Percentiles rank a stretch among this genome's conserved stretches.
These are phyloP conservation scores for Pezicula carpinea DNA, from an alignment of 2,329 filamentous ascomycete genomes.

Conservation along the genomic window DNA sequence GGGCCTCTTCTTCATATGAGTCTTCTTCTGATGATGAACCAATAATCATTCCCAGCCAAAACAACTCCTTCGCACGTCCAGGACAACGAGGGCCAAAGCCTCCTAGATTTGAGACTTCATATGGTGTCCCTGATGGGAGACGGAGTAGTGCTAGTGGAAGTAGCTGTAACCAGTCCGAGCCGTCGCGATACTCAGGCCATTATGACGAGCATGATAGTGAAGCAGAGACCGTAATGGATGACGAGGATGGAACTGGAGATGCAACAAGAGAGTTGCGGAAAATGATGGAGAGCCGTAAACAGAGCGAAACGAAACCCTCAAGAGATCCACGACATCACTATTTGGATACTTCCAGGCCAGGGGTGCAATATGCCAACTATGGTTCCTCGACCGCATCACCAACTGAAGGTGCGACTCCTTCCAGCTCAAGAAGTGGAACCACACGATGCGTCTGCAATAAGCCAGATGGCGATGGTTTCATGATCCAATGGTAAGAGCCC, in stretches of 20 bases:
- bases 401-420: slow-evolving; percentile 42
- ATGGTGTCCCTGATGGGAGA: slow-evolving; percentile 9
- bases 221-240: slow-evolving; percentile 52
- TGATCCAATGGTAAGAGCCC: slow-evolving; percentile 58
- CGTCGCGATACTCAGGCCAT: slow-evolving; percentile 22
- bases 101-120: slow-evolving; percentile 19
- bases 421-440: slow-evolving; percentile 27
- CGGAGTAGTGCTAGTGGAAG: slow-evolving; percentile 19
- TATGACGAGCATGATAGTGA: slow-evolving; percentile 45
- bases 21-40: slow-evolving; percentile 61
- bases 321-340: slow-evolving; percentile 19
- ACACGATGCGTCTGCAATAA: slow-evolving; percentile 53
- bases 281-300: slow-evolving; percentile 33
- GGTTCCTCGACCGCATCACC: slow-evolving; percentile 39
- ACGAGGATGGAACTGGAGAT: slow-evolving; percentile 44
- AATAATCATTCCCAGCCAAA: slow-evolving; percentile 59
- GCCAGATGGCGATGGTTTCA: slow-evolving; percentile 43
- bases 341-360: slow-evolving; percentile 14
- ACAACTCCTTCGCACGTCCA: slow-evolving; percentile 43
- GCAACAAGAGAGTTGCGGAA: slow-evolving; percentile 57
- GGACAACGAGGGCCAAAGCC: slow-evolving; percentile 18
- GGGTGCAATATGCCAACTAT: slow-evolving; percentile 17
- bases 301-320: slow-evolving; percentile 13
- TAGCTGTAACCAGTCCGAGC: slow-evolving; percentile 25
- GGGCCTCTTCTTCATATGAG: slow-evolving; percentile 41